Base-by-base conservation (phyloP, 1,284 basidiomycete species). In the Apiotrichum veenhuisii region DNA sequence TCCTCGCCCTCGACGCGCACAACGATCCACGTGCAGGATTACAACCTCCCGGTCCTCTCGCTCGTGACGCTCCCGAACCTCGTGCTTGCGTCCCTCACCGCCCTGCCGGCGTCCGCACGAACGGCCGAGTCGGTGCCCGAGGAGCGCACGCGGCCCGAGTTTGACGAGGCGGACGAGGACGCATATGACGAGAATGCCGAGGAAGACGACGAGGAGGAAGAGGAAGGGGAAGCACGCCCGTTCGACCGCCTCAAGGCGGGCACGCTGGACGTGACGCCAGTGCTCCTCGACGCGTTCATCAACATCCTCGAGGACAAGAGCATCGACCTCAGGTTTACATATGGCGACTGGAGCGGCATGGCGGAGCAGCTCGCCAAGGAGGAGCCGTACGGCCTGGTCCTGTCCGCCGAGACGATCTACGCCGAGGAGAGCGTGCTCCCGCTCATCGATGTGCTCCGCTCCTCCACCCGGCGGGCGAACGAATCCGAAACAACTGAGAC, bases 361-460 rank as follows among this genome's bases (percentile, higher is more conserved):
- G 63, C 63, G 8, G 42, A 50, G 14, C 49, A 55, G 9, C 48
- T 50, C 17, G 66, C 63, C 20, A 59, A 69, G 46, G 53, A 50
- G 30, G 59, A 17, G 49, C 47, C 38, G 61, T 92, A 89, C 72
- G 83, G 91, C 65, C 62, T 95, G 47, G 78, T 95, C 1, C 77
- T 98, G 46, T 92, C 91, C 0, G 89, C 90, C 22, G 95, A 98
- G 78, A 98, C 95, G 23, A 91, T 97, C 30, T 98, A 98, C 71
- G 80, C 85, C 12, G 78, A 82, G 26, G 82, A 85, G 0, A 87
- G 84, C 57, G 80, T 96, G 0, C 79, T 79, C 0, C 78, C 85
- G n/a, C 79, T 97, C 23, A 78, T 92, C 15, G 69, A 78, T 27
- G 78, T 83, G 1, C 65, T 84, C 5, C 61, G 67, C 30, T 47